A percentile compares a stretch with the other conserved stretches of the same genome.
phyloP scores from a whole-genome alignment of 1,139 yeast genomes.

The Nakaseomyces glabratus region DNA sequence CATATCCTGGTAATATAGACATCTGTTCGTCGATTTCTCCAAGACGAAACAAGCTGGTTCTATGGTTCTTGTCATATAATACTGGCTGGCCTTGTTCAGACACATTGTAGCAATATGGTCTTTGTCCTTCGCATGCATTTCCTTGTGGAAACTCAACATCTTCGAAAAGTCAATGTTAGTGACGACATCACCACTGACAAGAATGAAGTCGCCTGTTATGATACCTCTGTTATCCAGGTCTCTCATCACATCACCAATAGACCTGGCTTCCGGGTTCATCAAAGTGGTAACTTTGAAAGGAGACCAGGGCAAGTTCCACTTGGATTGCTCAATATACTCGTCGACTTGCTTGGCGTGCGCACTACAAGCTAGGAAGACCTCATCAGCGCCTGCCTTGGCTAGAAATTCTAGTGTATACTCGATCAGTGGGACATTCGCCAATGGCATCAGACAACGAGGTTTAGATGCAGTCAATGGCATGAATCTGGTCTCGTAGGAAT shows the following conservation, averaged over 20 bases:
- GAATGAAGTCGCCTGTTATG: slow-evolving; percentile 78
- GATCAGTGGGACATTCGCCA: slow-evolving; percentile 86
- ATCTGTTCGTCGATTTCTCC: slow-evolving; percentile 63
- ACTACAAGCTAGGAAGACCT: slow-evolving; percentile 82
- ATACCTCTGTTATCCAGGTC: slow-evolving; percentile 87
- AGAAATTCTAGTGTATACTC: slow-evolving; percentile 92
- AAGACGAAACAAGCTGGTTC: slow-evolving; percentile 81
- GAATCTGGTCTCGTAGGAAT: slow-evolving; percentile 83
- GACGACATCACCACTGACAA: slow-evolving; percentile 90
- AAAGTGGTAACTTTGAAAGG: slow-evolving; percentile 75
- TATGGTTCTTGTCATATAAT: slow-evolving; percentile 71
- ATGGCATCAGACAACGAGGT: slow-evolving; percentile 84
- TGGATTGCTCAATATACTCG: slow-evolving; percentile 69
- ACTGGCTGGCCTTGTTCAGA: slow-evolving; percentile 73
- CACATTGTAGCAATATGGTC: slow-evolving; percentile 95
- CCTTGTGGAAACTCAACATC: slow-evolving; percentile 65
- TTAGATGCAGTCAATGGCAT: slow-evolving; percentile 79
- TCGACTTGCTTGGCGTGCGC: slow-evolving; percentile 86
- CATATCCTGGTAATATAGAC: slow-evolving; percentile 73
- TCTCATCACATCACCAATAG: slow-evolving; percentile 96
- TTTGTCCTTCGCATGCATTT: slow-evolving; percentile 62
- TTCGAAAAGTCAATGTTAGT: slow-evolving; percentile 76
- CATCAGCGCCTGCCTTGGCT: slow-evolving; percentile 84
- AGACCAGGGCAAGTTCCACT: slow-evolving; percentile 65
- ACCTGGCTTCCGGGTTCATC: slow-evolving; percentile 78